Conservation (phyloP, 306 rosid species). For the Fragaria ananassa region DNA sequence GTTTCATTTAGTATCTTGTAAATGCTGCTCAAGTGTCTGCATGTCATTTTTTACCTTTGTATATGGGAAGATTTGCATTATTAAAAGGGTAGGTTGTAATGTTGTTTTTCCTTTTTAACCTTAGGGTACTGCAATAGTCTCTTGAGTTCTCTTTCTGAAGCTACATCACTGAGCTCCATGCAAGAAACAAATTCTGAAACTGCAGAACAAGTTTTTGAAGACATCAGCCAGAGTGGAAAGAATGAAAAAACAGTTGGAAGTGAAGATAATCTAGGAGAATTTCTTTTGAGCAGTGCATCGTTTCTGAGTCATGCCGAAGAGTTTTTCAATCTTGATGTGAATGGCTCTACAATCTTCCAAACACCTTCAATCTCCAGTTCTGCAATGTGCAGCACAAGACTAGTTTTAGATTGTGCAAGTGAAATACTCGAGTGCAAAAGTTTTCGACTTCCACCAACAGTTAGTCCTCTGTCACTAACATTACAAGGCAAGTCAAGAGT, state of each 20-base stretch:
- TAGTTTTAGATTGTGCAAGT: constrained; percentile 60
- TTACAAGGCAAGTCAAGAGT: constrained; percentile 36
- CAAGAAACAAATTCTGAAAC: constrained; percentile 23
- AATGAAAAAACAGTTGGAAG: constrained; percentile 16
- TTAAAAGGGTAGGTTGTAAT: background rate
- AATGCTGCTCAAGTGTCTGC: background rate
- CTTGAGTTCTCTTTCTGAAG: constrained; percentile 31
- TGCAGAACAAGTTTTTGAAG: constrained; percentile 32
- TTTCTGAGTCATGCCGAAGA: constrained; percentile 59
- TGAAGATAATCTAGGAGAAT: constrained; percentile 33
- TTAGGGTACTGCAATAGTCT: constrained; percentile 40
- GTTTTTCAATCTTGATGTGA: constrained; percentile 46
- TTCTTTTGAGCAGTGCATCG: constrained; percentile 60
- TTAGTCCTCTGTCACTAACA: constrained; percentile 39
- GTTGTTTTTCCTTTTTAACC: constrained; percentile 12
- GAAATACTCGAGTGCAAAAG: constrained; percentile 57
- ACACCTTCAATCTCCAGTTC: constrained; percentile 21
- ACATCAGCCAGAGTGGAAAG: constrained; percentile 12
- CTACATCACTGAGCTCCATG: constrained; percentile 26
- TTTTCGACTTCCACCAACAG: constrained; percentile 35
- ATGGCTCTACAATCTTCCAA: constrained; percentile 34
- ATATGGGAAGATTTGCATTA: background rate
- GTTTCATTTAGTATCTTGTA: background rate
- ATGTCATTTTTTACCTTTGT: background rate
- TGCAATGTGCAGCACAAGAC: constrained; percentile 30